Percentiles rank a stretch among this genome's conserved stretches.
These are phyloP conservation scores for Plasmodium cynomolgi DNA, from an alignment of 169 alveolate genomes.

Conservation along the genomic window DNA sequence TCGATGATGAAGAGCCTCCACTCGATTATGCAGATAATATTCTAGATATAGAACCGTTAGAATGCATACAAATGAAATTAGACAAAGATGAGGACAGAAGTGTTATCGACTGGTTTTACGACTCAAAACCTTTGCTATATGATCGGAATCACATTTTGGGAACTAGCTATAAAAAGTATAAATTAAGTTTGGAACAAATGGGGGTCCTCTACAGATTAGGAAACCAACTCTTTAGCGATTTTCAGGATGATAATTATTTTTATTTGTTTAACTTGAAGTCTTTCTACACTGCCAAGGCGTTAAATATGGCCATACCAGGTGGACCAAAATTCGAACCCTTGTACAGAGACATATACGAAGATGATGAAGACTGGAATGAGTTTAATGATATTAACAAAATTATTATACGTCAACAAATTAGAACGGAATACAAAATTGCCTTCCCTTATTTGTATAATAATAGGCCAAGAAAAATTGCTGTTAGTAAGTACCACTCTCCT, in stretches of 20 bases:
- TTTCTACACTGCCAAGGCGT: constrained; percentile 99
- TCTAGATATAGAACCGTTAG: constrained; percentile 98
- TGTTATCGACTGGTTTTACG: constrained; percentile 99
- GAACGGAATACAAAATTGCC: constrained; percentile 99
- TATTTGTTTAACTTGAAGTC: constrained; percentile 97
- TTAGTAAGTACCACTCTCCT: constrained; percentile 90
- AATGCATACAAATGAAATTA: constrained; percentile 98
- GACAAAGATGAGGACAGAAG: constrained; percentile 99
- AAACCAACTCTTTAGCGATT: constrained; percentile 96
- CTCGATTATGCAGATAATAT: constrained; percentile 99
- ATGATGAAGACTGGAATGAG: constrained; percentile 99
- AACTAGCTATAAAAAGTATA: constrained; percentile 95
- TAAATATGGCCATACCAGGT: constrained; percentile 99
- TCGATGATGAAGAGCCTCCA: constrained; percentile 99
- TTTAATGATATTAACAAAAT: constrained; percentile 99
- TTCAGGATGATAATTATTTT: constrained; percentile 97
- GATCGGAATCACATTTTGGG: constrained; percentile 88
- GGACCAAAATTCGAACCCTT: constrained; percentile 99
- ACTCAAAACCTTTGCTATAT: constrained; percentile 76
- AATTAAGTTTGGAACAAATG: constrained; percentile 95
- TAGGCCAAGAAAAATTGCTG: constrained; percentile 95
- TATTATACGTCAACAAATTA: constrained; percentile 94
- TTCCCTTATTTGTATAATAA: constrained; percentile 99
- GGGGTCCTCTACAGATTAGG: constrained; percentile 98
- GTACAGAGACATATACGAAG: constrained; percentile 95